A percentile compares a stretch with the other conserved stretches of the same genome.
Evolutionary conservation across 805 yeast species (phyloP).

Genomic region (Brettanomyces bruxellensis): DNA sequence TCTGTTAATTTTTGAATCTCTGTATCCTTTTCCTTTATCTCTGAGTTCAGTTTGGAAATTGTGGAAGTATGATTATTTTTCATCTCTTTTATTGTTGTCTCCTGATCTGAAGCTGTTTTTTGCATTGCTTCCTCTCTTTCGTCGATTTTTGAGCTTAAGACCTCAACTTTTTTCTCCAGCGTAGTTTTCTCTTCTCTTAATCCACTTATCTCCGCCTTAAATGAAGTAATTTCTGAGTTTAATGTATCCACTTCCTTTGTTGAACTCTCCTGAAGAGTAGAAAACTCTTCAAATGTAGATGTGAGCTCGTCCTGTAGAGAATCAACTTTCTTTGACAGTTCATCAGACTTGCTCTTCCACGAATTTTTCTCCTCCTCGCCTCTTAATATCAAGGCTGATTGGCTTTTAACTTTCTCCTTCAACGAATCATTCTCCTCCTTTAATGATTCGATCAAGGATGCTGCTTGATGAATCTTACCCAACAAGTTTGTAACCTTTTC

Average conservation of each 20-base stretch:
- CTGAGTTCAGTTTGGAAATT: no score
- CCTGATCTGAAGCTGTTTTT: no score
- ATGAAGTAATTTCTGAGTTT: constrained; percentile 24
- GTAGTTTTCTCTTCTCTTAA: constrained; percentile 6
- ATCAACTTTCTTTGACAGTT: constrained; percentile 10
- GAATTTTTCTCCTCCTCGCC: constrained; percentile 1
- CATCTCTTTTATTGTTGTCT: no score
- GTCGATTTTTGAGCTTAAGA: neutral
- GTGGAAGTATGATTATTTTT: no score
- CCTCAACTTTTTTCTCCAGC: constrained; percentile 3
- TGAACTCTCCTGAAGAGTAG: constrained; percentile 13
- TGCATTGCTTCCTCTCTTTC: neutral
- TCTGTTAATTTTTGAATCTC: neutral
- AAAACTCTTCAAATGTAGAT: constrained; percentile 13
- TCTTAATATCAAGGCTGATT: neutral
- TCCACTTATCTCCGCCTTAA: constrained; percentile 12
- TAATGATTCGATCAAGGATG: constrained; percentile 17
- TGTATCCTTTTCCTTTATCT: no score
- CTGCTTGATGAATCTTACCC: constrained; percentile 18
- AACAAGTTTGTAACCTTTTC: constrained; percentile 13
- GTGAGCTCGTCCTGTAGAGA: constrained; percentile 14
- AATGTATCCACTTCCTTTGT: constrained; percentile 18
- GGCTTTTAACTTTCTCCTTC: constrained; percentile 7
- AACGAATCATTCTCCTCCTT: constrained; percentile 17
- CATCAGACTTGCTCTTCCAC: constrained; percentile 11